A percentile compares a stretch with the other conserved stretches of the same genome.
Conservation (phyloP, 345 rosid genomes). For the Moricandia moricandioides region DNA sequence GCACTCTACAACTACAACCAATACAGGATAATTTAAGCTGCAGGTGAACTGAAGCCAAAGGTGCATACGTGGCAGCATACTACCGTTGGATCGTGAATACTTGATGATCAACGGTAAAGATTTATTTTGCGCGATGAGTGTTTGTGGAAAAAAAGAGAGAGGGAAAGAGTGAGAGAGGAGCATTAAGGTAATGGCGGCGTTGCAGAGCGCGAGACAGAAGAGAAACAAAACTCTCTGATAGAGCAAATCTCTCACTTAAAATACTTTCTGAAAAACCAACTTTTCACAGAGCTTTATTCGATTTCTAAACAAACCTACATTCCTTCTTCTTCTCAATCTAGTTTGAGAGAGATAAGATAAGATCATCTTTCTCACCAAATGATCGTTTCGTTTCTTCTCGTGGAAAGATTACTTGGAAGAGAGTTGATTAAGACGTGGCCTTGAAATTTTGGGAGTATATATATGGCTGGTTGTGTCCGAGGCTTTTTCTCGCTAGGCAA, state of each 20-base stretch:
- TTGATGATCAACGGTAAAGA: conserved; percentile 20
- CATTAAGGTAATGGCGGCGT: conserved; percentile 65
- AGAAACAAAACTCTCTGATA: conserved; percentile 31
- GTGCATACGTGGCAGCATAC: background rate
- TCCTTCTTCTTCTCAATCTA: conserved; percentile 1
- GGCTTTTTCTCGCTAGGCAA: conserved; percentile 62
- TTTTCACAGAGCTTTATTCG: conserved; percentile 22
- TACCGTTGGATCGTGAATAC: conserved; percentile 6
- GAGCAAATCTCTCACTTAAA: conserved; percentile 2
- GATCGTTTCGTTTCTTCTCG: background rate
- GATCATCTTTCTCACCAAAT: background rate
- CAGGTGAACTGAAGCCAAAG: too few relatives aligned
- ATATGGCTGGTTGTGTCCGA: conserved; percentile 32
- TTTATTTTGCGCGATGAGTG: background rate
- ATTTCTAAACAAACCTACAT: conserved; percentile 30
- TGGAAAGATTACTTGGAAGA: background rate
- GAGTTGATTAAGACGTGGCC: background rate
- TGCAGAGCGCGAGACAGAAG: conserved; percentile 48
- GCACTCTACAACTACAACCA: too few relatives aligned
- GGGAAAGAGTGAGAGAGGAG: conserved; percentile 23
- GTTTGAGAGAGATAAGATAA: background rate
- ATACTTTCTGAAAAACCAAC: conserved; percentile 30
- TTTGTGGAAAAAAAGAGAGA: background rate
- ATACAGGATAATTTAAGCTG: too few relatives aligned
- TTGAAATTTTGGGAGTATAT: conserved; percentile 15